phyloP scores from a whole-genome alignment of 805 yeast genomes.

The Teunomyces tritomae region DNA sequence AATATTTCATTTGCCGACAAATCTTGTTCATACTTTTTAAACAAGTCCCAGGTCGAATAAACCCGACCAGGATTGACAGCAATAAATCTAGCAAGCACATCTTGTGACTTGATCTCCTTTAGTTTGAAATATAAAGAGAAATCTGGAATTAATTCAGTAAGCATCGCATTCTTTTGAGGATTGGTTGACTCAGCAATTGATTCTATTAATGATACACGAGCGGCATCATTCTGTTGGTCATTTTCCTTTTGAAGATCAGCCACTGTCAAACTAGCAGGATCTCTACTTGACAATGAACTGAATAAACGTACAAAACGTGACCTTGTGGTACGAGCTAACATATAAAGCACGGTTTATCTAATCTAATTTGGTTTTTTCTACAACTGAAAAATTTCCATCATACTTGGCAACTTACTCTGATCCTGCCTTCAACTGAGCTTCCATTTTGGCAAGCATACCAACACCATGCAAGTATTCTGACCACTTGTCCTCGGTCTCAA shows the following conservation, averaged over 20 bases:
- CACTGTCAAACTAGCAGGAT: conserved; percentile 8
- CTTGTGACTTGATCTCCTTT: conserved; percentile 1
- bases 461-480: conserved; percentile 50
- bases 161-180: conserved; percentile 4
- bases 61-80: conserved; percentile 54
- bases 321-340: neutral
- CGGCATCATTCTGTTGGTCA: conserved; percentile 3
- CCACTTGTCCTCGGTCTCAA: conserved; percentile 45
- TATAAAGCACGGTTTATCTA: neutral
- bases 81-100: conserved; percentile 24
- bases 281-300: conserved; percentile 3
- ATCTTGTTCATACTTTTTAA: conserved; percentile 17
- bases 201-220: conserved; percentile 5
- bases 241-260: neutral
- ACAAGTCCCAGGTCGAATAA: conserved; percentile 47
- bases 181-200: conserved; percentile 9
- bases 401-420: neutral
- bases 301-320: neutral
- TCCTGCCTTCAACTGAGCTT: conserved; percentile 17
- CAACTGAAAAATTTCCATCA: neutral
- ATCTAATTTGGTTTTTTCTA: neutral
- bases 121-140: conserved; percentile 11
- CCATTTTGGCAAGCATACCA: conserved; percentile 50
- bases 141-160: conserved; percentile 11
- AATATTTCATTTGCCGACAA: conserved; percentile 14